phyloP scores from a whole-genome alignment of 2,329 filamentous ascomycete species.

The Microdochium paspali region DNA sequence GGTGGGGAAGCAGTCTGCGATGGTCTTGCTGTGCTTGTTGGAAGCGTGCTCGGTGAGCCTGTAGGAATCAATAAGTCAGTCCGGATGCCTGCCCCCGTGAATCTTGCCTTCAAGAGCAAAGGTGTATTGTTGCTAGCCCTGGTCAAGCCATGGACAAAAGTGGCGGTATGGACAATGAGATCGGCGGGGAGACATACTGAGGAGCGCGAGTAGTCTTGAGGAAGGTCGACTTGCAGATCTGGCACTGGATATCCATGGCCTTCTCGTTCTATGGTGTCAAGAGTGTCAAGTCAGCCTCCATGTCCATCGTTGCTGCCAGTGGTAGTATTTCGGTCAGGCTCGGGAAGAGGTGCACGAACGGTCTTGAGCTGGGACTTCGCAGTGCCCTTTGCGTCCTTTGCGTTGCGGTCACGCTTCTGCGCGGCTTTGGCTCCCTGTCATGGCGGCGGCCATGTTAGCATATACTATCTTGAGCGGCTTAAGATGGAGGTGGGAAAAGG shows the following conservation, averaged over 20 bases:
- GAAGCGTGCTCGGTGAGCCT: conserved; percentile 61
- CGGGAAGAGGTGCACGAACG: conserved; percentile 32
- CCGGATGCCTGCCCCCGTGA: too few relatives aligned
- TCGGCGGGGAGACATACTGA: conserved; percentile 38
- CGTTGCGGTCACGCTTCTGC: conserved; percentile 65
- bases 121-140: too few relatives aligned
- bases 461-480: background rate
- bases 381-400: conserved; percentile 46
- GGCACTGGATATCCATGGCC: conserved; percentile 69
- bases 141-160: background rate
- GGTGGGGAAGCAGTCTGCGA: conserved; percentile 61
- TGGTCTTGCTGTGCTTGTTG: conserved; percentile 69
- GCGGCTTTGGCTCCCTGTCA: conserved; percentile 53
- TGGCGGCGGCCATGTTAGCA: conserved; percentile 5
- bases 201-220: conserved; percentile 67
- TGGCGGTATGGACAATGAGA: background rate
- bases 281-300: background rate
- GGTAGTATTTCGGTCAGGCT: background rate
- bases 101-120: too few relatives aligned
- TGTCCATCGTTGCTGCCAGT: background rate
- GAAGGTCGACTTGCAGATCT: conserved; percentile 69
- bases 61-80: conserved; percentile 1
- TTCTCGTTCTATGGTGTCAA: conserved; percentile 49
- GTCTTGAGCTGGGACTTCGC: conserved; percentile 62
- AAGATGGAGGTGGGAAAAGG: background rate